These are phyloP conservation scores for Cutaneotrichosporon cavernicola DNA, from an alignment of 1,284 basidiomycete genomes.

Conservation along the genomic window DNA sequence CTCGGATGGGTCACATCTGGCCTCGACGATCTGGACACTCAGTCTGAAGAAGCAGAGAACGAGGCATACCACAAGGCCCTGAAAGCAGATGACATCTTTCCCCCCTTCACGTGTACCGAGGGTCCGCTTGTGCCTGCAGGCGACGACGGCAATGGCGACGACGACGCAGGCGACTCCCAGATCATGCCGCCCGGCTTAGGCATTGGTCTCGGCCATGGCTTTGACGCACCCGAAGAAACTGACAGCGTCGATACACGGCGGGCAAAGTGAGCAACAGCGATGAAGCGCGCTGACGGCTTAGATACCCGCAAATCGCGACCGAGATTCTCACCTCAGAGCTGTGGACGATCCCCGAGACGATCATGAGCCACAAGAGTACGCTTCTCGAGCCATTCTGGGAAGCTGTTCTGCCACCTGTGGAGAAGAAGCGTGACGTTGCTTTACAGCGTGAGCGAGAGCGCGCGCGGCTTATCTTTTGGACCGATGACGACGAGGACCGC, in stretches of 20 bases:
- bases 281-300: conserved; percentile 44
- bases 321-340: conserved; percentile 95
- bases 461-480: conserved; percentile 38
- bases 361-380: conserved; percentile 63
- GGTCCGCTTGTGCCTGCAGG: conserved; percentile 2
- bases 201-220: conserved; percentile 36
- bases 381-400: conserved; percentile 90
- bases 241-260: conserved; percentile 28
- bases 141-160: conserved; percentile 16
- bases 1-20: conserved; percentile 50
- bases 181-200: conserved; percentile 15
- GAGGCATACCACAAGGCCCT: conserved; percentile 34
- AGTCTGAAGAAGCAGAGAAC: conserved; percentile 38
- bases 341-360: conserved; percentile 89
- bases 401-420: conserved; percentile 62
- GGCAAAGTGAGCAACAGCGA: conserved; percentile 32
- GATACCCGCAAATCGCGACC: conserved; percentile 90
- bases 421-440: conserved; percentile 21
- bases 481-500: conserved; percentile 49
- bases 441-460: conserved; percentile 45
- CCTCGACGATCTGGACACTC: conserved; percentile 49
- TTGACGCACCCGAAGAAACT: conserved; percentile 29
- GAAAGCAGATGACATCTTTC: conserved; percentile 31
- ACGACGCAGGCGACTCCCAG: background rate
- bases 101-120: conserved; percentile 17